Conservation (phyloP, 805 yeast species). For the Jamesozyma piceae region DNA sequence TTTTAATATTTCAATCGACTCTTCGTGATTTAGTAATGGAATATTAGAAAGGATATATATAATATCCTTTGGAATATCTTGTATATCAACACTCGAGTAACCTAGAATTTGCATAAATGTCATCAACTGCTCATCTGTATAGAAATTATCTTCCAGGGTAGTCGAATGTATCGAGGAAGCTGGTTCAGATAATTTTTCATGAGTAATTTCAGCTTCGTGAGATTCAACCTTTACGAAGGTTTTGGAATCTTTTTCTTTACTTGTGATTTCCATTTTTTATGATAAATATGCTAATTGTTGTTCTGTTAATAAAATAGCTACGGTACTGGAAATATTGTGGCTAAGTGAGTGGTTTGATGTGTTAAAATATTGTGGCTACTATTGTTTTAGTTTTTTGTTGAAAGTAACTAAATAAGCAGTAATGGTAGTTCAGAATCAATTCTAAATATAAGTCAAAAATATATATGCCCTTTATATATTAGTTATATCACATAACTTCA, state of each 20-base stretch:
- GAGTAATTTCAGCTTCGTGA: background rate
- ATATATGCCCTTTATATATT: background rate
- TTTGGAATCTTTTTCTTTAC: background rate
- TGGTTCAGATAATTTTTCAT: background rate
- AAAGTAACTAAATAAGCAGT: background rate
- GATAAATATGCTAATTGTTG: background rate
- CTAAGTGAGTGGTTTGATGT: background rate
- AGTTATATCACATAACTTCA: too few relatives aligned
- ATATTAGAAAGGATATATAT: conserved; percentile 35
- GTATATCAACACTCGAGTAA: background rate
- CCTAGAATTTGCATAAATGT: background rate
- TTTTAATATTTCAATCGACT: conserved; percentile 34
- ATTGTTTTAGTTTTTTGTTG: background rate
- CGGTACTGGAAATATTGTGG: background rate
- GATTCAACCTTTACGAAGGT: background rate
- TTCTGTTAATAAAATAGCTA: too few relatives aligned
- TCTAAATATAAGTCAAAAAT: background rate
- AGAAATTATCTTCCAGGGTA: background rate
- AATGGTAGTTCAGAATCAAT: background rate
- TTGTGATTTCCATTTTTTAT: background rate
- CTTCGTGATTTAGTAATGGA: conserved; percentile 29
- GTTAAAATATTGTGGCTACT: background rate
- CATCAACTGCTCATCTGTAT: background rate
- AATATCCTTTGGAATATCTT: background rate
- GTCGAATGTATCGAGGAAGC: background rate